A percentile compares a stretch with the other conserved stretches of the same genome.
Conservation (phyloP, 148 eudicot genomes). For the Rhododendron kiyosumense region DNA sequence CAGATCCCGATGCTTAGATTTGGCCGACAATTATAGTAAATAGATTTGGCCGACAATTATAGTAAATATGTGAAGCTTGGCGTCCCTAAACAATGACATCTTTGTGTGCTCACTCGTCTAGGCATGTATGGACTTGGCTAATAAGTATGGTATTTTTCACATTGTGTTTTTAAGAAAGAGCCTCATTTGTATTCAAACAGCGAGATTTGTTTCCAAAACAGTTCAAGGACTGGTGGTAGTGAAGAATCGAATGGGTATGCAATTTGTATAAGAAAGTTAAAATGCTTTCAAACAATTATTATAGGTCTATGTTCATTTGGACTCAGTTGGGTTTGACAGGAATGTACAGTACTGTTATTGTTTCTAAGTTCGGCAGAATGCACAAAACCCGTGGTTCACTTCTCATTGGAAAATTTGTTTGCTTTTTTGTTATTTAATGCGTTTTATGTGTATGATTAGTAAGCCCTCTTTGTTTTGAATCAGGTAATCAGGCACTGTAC, state of each 20-base stretch:
- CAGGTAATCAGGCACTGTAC: conserved; percentile 9
- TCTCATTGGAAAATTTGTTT: neutral
- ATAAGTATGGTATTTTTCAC: neutral
- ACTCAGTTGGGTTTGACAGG: neutral
- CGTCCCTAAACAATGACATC: neutral
- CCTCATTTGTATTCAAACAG: neutral
- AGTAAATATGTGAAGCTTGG: neutral
- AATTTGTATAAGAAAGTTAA: neutral
- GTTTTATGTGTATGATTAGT: neutral
- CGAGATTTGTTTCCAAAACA: neutral
- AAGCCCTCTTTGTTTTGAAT: conserved; percentile 11
- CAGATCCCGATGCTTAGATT: neutral
- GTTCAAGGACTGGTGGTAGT: neutral
- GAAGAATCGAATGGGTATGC: neutral
- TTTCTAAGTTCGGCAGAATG: no score
- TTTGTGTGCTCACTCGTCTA: neutral
- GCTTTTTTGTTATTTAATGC: neutral
- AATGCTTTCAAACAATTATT: neutral
- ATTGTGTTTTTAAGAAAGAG: neutral
- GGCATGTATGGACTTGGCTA: neutral
- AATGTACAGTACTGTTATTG: neutral
- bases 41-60: neutral
- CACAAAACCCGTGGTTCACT: no score
- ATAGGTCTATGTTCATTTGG: neutral
- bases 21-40: neutral